Evolutionary conservation across 2,329 filamentous ascomycete genomes (phyloP).

Genomic region (Neofusicoccum parvum): DNA sequence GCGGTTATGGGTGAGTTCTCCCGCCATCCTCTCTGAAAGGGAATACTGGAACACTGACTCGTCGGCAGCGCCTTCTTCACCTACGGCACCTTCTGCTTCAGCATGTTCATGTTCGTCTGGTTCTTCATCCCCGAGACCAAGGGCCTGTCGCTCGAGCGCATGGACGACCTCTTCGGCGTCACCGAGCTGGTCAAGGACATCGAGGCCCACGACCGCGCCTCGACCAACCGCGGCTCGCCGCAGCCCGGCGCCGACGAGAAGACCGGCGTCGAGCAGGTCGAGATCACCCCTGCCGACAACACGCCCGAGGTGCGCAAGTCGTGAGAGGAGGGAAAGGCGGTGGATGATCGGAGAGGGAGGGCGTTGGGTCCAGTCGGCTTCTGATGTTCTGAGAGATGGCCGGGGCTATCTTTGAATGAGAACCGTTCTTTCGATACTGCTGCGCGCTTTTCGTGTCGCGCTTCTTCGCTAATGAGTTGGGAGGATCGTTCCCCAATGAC

Average conservation of each 20-base stretch:
- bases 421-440: too few relatives aligned
- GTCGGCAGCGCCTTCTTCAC: conserved; percentile 65
- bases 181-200: conserved; percentile 45
- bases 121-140: conserved; percentile 75
- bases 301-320: not conserved
- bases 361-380: too few relatives aligned
- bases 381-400: too few relatives aligned
- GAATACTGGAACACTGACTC: too few relatives aligned
- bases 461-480: too few relatives aligned
- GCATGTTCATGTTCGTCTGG: conserved; percentile 67
- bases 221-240: not conserved
- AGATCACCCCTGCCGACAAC: not conserved
- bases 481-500: too few relatives aligned
- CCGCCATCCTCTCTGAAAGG: too few relatives aligned
- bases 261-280: conserved; percentile 8
- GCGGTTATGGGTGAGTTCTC: conserved; percentile 31
- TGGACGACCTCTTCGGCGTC: conserved; percentile 68
- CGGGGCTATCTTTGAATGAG: too few relatives aligned
- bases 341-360: too few relatives aligned
- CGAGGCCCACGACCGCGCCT: not conserved
- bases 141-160: conserved; percentile 62
- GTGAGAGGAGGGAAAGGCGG: not conserved
- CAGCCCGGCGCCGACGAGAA: not conserved
- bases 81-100: conserved; percentile 66
- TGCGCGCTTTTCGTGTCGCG: too few relatives aligned